A percentile compares a stretch with the other conserved stretches of the same genome.
Evolutionary conservation across 2,329 filamentous ascomycete species (phyloP).

Genomic region (Fusarium proliferatum): DNA sequence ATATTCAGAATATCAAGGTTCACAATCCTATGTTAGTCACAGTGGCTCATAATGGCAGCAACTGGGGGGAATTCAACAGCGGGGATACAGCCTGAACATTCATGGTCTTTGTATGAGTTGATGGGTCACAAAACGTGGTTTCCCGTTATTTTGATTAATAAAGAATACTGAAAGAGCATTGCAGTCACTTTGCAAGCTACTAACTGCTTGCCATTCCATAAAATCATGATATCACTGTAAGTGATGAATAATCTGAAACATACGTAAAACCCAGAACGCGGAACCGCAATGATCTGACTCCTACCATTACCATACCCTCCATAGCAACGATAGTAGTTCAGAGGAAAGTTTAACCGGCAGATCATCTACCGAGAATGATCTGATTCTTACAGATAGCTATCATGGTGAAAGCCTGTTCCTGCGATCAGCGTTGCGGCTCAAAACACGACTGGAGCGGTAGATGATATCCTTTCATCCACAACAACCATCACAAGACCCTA

Average conservation of each 20-base stretch:
- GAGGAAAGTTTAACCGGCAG: not conserved
- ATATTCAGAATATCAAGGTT: not conserved
- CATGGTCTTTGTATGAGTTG: rapidly evolving
- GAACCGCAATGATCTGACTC: not conserved
- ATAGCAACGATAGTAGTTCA: not conserved
- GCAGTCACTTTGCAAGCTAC: rapidly evolving
- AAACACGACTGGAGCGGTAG: not conserved
- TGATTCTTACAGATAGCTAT: not conserved
- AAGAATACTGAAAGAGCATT: rapidly evolving
- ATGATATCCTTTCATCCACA: not conserved
- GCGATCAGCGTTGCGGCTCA: no score
- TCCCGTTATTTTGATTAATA: not conserved
- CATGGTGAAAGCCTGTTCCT: rapidly evolving
- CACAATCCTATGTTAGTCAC: not conserved
- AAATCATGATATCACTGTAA: rapidly evolving
- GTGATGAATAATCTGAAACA: not conserved
- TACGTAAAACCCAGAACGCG: not conserved
- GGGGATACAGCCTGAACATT: not conserved
- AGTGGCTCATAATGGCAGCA: not conserved
- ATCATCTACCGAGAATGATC: not conserved
- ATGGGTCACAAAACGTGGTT: not conserved
- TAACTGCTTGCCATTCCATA: not conserved
- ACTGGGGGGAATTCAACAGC: rapidly evolving
- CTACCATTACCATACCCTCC: not conserved
- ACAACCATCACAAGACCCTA: not conserved